phyloP scores from a whole-genome alignment of 495 filamentous ascomycete genomes.

The Tuber melanosporum region DNA sequence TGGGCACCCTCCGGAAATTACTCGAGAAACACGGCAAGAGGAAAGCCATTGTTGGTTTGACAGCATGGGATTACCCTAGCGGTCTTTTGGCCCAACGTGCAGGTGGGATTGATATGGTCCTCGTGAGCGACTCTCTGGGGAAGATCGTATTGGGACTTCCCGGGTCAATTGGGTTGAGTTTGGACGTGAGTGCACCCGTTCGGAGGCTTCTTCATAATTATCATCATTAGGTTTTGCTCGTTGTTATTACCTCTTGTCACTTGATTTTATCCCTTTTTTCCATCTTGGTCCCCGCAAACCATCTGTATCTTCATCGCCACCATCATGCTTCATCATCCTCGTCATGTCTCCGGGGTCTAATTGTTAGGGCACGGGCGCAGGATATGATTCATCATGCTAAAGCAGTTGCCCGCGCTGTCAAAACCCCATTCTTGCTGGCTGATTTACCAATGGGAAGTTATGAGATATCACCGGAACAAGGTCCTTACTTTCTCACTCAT shows the following conservation, averaged over 20 bases:
- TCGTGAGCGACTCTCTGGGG: conserved; percentile 93
- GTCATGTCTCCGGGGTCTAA: conserved; percentile 2
- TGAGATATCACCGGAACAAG: conserved; percentile 80
- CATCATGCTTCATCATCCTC: background rate
- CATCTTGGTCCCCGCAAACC: background rate
- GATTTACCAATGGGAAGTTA: conserved; percentile 98
- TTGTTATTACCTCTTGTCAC: background rate
- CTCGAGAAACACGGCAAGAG: conserved; percentile 29
- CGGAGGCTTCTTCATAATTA: background rate
- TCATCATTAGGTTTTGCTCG: background rate
- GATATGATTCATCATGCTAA: conserved; percentile 96
- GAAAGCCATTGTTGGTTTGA: conserved; percentile 48
- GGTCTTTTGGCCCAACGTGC: conserved; percentile 83
- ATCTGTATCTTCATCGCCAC: background rate
- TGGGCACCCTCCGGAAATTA: conserved; percentile 27
- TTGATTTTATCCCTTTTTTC: background rate
- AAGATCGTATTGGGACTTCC: conserved; percentile 97
- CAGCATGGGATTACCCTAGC: conserved; percentile 93
- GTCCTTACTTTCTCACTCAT: conserved; percentile 10
- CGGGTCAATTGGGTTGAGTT: conserved; percentile 60
- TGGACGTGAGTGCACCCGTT: conserved; percentile 43
- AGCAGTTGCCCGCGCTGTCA: conserved; percentile 77
- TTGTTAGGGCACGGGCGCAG: conserved; percentile 44
- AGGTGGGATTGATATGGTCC: conserved; percentile 84
- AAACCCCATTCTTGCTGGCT: conserved; percentile 72